phyloP scores from a whole-genome alignment of 768 basidiomycete species.

The Suillus sp. region DNA sequence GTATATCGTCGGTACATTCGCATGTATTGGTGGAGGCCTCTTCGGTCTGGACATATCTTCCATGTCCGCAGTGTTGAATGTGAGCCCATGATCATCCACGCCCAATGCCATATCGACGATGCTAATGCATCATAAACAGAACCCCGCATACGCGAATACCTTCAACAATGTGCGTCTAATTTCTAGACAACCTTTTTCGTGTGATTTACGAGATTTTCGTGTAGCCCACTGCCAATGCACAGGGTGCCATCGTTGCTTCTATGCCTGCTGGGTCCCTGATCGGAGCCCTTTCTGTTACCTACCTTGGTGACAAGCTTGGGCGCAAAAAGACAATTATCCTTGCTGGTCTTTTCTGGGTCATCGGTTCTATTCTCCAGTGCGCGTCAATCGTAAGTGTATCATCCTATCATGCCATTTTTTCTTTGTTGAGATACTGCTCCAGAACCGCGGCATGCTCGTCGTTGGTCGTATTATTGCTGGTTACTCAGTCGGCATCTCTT shows the following conservation, averaged over 20 bases:
- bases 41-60: constrained; percentile 84
- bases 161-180: constrained; percentile 28
- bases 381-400: constrained; percentile 45
- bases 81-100: constrained; percentile 27
- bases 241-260: constrained; percentile 76
- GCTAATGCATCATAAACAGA: constrained; percentile 20
- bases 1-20: constrained; percentile 80
- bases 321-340: constrained; percentile 68
- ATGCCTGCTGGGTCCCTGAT: constrained; percentile 75
- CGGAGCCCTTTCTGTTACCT: constrained; percentile 63
- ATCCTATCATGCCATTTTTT: not conserved
- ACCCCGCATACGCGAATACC: constrained; percentile 27
- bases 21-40: constrained; percentile 78
- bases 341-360: constrained; percentile 69
- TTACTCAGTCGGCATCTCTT: constrained; percentile 65
- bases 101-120: not conserved
- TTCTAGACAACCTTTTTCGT: not conserved
- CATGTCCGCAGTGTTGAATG: constrained; percentile 74
- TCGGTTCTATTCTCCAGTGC: constrained; percentile 73
- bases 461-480: constrained; percentile 70
- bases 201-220: constrained; percentile 10
- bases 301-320: constrained; percentile 65
- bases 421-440: not conserved
- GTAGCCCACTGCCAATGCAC: constrained; percentile 52
- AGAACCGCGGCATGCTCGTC: constrained; percentile 78